A percentile compares a stretch with the other conserved stretches of the same genome.
These are phyloP conservation scores for Pythium myriotylum DNA, from an alignment of 352 stramenopile genomes.

Conservation along the genomic window DNA sequence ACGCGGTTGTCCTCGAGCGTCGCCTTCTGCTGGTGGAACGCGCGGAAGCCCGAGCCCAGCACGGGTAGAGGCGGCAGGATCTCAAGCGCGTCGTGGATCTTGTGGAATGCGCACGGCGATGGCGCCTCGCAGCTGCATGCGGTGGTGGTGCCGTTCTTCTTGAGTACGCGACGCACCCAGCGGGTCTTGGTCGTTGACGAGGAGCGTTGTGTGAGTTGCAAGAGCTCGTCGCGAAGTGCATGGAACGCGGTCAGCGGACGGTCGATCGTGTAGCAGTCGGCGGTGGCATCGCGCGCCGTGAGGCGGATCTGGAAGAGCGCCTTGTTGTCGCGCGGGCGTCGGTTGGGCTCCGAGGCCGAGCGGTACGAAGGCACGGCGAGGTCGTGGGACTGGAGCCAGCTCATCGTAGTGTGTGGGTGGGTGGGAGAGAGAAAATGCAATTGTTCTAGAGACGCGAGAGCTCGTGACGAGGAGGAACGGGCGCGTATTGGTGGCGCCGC, in stretches of 20 bases:
- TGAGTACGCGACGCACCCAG: conserved; percentile 26
- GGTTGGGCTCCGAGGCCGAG: neutral
- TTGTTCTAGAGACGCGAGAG: conserved; percentile 1
- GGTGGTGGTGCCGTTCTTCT: conserved; percentile 8
- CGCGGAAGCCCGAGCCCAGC: conserved; percentile 27
- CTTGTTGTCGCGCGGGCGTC: conserved; percentile 12
- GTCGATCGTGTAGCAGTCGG: conserved; percentile 21
- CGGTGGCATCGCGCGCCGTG: conserved; percentile 4
- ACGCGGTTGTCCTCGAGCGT: conserved; percentile 34
- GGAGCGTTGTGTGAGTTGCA: conserved; percentile 11
- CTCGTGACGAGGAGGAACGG: too few species aligned
- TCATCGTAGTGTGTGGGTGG: conserved; percentile 7
- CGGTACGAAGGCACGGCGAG: conserved; percentile 18
- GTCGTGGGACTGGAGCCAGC: conserved; percentile 24
- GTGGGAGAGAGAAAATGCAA: neutral
- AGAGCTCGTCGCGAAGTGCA: conserved; percentile 51
- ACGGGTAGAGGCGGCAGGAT: conserved; percentile 43
- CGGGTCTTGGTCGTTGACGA: neutral
- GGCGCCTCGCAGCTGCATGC: conserved; percentile 37
- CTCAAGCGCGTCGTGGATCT: conserved; percentile 36
- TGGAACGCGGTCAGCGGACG: conserved; percentile 56
- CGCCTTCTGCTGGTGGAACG: conserved; percentile 18
- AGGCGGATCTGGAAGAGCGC: conserved; percentile 23
- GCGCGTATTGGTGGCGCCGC: too few species aligned
- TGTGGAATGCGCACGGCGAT: conserved; percentile 49